Percentiles rank a stretch among this genome's conserved stretches.
Evolutionary conservation across 495 filamentous ascomycete species (phyloP).

Genomic region (Podospora tetraspora): DNA sequence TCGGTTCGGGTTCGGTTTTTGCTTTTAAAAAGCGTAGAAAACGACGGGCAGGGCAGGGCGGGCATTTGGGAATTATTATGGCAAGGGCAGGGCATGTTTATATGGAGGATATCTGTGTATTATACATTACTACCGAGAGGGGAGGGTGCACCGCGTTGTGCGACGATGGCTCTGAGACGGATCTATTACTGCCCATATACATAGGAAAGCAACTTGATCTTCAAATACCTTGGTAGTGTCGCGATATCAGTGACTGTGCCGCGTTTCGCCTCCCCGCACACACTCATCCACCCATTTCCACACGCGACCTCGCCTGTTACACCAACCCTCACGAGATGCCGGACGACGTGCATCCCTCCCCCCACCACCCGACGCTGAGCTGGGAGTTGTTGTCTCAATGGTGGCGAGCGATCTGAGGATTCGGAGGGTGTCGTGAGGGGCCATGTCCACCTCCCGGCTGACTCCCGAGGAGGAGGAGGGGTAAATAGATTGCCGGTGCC

Average conservation of each 20-base stretch:
- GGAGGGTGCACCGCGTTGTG: background rate
- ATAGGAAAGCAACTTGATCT: too few relatives aligned
- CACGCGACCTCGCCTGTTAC: background rate
- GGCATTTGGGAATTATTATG: background rate
- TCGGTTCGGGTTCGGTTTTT: background rate
- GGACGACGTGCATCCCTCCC: background rate
- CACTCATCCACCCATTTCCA: background rate
- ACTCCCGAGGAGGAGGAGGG: background rate
- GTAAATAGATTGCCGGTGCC: background rate
- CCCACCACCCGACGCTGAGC: background rate
- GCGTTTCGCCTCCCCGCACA: background rate
- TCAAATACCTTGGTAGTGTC: background rate
- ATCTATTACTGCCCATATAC: background rate
- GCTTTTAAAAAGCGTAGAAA: background rate
- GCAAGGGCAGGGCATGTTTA: background rate
- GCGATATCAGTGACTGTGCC: background rate
- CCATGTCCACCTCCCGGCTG: too few relatives aligned
- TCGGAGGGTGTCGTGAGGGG: too few relatives aligned
- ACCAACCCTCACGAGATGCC: background rate
- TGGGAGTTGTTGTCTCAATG: too few relatives aligned
- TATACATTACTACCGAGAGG: background rate
- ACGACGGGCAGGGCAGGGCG: background rate
- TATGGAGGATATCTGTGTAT: background rate
- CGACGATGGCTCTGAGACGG: background rate
- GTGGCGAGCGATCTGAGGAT: too few relatives aligned